Percentiles rank a stretch among this genome's conserved stretches.
These are phyloP conservation scores for Quercus berberidifolia DNA, from an alignment of 306 rosid species.

Conservation along the genomic window DNA sequence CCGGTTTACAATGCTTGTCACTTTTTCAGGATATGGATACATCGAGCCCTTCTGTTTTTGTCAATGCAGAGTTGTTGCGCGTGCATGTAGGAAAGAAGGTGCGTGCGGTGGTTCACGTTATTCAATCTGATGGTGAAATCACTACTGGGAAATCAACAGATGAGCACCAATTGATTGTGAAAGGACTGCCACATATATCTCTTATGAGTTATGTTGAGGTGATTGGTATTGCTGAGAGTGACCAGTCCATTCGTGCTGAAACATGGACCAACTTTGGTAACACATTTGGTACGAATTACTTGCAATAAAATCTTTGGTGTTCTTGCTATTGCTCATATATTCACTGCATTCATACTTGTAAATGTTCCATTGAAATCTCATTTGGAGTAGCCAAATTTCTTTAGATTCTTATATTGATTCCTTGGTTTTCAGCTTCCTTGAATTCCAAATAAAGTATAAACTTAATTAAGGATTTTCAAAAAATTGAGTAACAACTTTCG, in stretches of 20 bases:
- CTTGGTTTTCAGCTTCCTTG: no score
- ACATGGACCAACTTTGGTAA: slow-evolving; percentile 49
- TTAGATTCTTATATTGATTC: no score
- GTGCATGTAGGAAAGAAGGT: slow-evolving; percentile 49
- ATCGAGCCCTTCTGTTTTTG: slow-evolving; percentile 51
- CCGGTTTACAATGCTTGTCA: background rate
- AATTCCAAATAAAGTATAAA: no score
- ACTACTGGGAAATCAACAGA: slow-evolving; percentile 37
- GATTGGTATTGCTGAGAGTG: slow-evolving; percentile 51
- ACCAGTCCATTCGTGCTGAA: slow-evolving; percentile 33
- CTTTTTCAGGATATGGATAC: slow-evolving; percentile 39
- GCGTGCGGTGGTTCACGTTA: slow-evolving; percentile 46
- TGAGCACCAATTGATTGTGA: slow-evolving; percentile 28
- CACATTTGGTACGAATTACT: slow-evolving; percentile 34
- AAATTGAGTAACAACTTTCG: no score
- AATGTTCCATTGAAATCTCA: no score
- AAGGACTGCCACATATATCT: slow-evolving; percentile 45
- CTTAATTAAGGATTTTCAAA: no score
- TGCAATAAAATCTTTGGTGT: background rate
- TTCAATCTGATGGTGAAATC: slow-evolving; percentile 22
- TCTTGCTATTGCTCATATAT: no score
- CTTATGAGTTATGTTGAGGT: slow-evolving; percentile 39
- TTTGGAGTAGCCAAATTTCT: no score
- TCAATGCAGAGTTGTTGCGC: slow-evolving; percentile 38
- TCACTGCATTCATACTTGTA: no score